Evolutionary conservation across 164 flowering plant species (phyloP), one percentile per base, ranked within the genome.

Genomic region (Vitis cinerea): DNA sequence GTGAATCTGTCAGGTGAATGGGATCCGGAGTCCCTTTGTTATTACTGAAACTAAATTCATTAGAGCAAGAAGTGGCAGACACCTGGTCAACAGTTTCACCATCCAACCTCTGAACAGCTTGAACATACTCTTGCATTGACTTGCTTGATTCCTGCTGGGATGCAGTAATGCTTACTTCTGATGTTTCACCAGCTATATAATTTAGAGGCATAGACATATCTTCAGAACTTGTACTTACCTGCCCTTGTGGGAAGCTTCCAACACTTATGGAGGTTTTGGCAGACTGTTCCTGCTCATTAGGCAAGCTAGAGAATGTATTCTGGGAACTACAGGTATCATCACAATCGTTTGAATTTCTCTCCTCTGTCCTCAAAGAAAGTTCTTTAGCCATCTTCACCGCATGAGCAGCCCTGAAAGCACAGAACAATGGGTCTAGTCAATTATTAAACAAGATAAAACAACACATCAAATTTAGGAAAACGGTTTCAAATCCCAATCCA

Each of bases 351-450:
- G 85, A 65, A 76, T 80, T 85, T 68, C 84, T 91, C 63, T 92
- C 97, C 71, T 92, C 97, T 8, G 85, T 64, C 74, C 80, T 83
- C 55, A 76, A 72, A 48, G 97, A 83, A 37, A 92, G 85, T 58
- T 83, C 86, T 75, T 86, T 92, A 1, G 93, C 91, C 90, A 87
- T 83, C 78, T 87, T 92, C 72, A 96, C 88, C 1, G 99, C 94
- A 81, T 79, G 74, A 44, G 92, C 86, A 83, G 98, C 93, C 91
- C 99, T 96, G 84, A 50, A 83, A 79, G 44, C 23, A 50, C 63
- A 53, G 70, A 13, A 72, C 15, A 67, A 16, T 37, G 16, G 70
- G 58, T 8, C 52, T 11, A 53, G 51, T 19, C 14, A 58, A 63
- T 23, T 4, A 2, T 31, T 30, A 2, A 30, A 29, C 10, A 58